Evolutionary conservation across 441 rosid species (phyloP).

Genomic region (Pelargonium myrrhifolium): DNA sequence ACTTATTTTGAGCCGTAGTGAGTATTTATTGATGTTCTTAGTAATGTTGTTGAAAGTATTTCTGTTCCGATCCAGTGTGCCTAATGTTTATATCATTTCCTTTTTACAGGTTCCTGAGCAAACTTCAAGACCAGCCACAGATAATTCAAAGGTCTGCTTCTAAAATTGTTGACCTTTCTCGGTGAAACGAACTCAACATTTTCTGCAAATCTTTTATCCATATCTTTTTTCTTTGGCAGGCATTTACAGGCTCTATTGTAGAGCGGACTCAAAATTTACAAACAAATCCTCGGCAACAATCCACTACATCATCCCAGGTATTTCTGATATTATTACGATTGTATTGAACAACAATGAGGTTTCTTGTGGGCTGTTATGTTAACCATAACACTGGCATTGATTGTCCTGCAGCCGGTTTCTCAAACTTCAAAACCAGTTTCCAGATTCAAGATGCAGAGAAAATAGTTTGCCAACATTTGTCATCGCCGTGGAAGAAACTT

Average conservation of each 20-base stretch:
- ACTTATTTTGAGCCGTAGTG: too few species aligned
- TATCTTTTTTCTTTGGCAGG: slow-evolving; percentile 4
- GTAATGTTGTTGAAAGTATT: not conserved
- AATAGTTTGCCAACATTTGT: slow-evolving; percentile 22
- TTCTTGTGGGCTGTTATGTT: not conserved
- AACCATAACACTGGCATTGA: slow-evolving; percentile 11
- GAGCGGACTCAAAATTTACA: slow-evolving; percentile 40
- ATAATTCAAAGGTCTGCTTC: slow-evolving; percentile 31
- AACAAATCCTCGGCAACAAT: slow-evolving; percentile 20
- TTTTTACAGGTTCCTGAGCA: slow-evolving; percentile 25
- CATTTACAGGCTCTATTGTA: slow-evolving; percentile 55
- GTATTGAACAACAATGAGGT: not conserved
- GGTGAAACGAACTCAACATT: not conserved
- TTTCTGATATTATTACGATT: not conserved
- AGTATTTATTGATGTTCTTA: not conserved
- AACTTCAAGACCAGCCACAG: slow-evolving; percentile 24
- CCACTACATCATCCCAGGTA: slow-evolving; percentile 44
- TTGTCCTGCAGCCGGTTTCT: slow-evolving; percentile 32
- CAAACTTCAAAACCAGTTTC: slow-evolving; percentile 68
- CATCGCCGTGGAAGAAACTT: too few species aligned
- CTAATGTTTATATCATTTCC: not conserved
- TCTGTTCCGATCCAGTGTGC: not conserved
- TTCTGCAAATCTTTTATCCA: not conserved
- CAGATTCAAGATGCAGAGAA: slow-evolving; percentile 65
- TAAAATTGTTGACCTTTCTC: not conserved